These are phyloP conservation scores for Syzygium grande DNA, from an alignment of 345 rosid species.

Conservation along the genomic window DNA sequence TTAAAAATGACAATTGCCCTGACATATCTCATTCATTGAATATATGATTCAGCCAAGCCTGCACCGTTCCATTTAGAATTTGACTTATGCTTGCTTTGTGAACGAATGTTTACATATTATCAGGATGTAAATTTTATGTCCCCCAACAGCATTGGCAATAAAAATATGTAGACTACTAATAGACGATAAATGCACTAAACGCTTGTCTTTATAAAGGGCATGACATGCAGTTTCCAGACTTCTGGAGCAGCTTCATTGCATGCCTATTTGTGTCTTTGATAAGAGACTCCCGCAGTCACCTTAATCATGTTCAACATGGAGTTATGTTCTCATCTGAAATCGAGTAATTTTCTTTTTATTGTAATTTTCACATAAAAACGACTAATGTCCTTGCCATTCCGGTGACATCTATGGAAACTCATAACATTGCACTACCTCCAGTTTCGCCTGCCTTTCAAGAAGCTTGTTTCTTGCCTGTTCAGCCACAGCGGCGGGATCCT, in stretches of 20 bases:
- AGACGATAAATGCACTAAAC: not conserved
- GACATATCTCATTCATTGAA: not conserved
- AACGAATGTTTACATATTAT: not conserved
- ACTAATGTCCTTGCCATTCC: not conserved
- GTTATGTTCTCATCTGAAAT: not conserved
- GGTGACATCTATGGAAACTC: not conserved
- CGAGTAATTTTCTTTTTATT: not conserved
- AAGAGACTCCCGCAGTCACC: not conserved
- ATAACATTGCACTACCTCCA: conserved; percentile 40
- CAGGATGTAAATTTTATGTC: not conserved
- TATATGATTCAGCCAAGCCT: not conserved
- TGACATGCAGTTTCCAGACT: not conserved
- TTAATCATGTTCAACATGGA: not conserved
- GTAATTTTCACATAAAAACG: not conserved
- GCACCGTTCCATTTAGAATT: not conserved
- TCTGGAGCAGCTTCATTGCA: not conserved
- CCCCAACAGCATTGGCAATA: not conserved
- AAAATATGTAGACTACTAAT: not conserved
- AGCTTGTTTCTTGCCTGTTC: conserved; percentile 73
- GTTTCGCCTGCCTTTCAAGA: conserved; percentile 64
- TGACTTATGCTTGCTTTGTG: not conserved
- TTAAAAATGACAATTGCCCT: not conserved
- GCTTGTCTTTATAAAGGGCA: not conserved
- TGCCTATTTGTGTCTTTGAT: not conserved
- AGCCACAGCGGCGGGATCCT: conserved; percentile 72